Base-by-base conservation (phyloP, 352 stramenopile species). In the Lagenidium sp. region DNA sequence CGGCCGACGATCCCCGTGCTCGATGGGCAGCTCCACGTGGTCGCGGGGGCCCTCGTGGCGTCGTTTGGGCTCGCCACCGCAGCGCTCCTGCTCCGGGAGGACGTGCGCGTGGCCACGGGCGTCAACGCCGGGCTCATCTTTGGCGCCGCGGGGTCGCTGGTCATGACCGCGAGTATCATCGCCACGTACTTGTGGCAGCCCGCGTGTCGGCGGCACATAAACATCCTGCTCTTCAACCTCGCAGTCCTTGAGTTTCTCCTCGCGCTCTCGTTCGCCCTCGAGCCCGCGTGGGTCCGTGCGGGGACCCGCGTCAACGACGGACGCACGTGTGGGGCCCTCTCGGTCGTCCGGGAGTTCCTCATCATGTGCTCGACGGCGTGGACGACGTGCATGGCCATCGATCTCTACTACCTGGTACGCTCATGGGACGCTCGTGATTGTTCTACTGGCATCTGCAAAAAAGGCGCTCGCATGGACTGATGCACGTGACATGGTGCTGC, bases 341-440 rank as follows among this genome's bases (percentile, higher is more conserved):
- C 75, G 15, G 72, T 66, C 8, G 54, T 77, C 7, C 65, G 76
- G 13, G 76, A 88, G 38, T 88, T 84, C 35, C 43, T 85, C 7
- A 80, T 85, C 47, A 88, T 85, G 69, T 81, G 63, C 46, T 82
- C 76, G 15, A 83, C 56, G 6, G 58, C 63, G 11, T 88, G 69
- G 72, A 79, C 72, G 7, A 78, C 70, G 15, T 88, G 72, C 41
- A 88, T 79, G 41, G 76, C 72, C 1, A 43, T 85, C 20, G 72
- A 88, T 44, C 51, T 88, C 4, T 88, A 82, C 44, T 77, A 77
- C 31, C 54, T 88, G 25, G 70, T 83, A 57, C 39, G n/a, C n/a
- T n/a, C n/a, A n/a, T n/a, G n/a, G n/a, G n/a, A n/a, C n/a, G n/a
- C n/a, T n/a, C n/a, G n/a, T n/a, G n/a, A n/a, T n/a, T n/a, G n/a